These are phyloP conservation scores for Pilaira anomala DNA, from an alignment of 192 early-diverging fungal species.

Conservation along the genomic window DNA sequence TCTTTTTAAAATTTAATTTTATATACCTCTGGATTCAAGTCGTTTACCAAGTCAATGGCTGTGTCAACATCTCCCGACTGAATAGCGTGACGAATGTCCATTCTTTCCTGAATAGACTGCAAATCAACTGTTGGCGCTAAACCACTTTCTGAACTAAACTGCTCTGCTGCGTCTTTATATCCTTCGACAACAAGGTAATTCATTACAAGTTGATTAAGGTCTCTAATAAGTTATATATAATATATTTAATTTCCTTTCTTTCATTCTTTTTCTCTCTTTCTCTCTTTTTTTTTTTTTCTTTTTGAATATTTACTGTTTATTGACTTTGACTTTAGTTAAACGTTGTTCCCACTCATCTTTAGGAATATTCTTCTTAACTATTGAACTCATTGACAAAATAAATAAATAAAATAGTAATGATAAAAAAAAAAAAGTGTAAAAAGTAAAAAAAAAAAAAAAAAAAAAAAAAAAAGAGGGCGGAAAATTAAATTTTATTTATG, in stretches of 20 bases:
- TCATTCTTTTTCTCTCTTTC: conserved; percentile 33
- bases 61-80: conserved; percentile 85
- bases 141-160: conserved; percentile 87
- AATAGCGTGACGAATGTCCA: conserved; percentile 90
- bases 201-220: conserved; percentile 97
- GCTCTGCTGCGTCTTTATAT: conserved; percentile 97
- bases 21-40: conserved; percentile 93
- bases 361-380: conserved; percentile 54
- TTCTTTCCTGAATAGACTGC: conserved; percentile 88
- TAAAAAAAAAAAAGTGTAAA: neutral
- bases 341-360: conserved; percentile 84
- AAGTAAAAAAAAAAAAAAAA: neutral
- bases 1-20: neutral
- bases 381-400: neutral
- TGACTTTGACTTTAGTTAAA: conserved; percentile 78
- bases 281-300: neutral
- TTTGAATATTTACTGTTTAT: conserved; percentile 57
- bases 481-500: conserved; percentile 15
- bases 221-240: conserved; percentile 44
- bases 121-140: conserved; percentile 79
- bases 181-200: conserved; percentile 99
- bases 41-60: conserved; percentile 98
- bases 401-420: conserved; percentile 8
- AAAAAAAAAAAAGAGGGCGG: too few relatives aligned
- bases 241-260: neutral